phyloP scores from a whole-genome alignment of 2,329 filamentous ascomycete species.

The Purpureocillium takamizusanense region DNA sequence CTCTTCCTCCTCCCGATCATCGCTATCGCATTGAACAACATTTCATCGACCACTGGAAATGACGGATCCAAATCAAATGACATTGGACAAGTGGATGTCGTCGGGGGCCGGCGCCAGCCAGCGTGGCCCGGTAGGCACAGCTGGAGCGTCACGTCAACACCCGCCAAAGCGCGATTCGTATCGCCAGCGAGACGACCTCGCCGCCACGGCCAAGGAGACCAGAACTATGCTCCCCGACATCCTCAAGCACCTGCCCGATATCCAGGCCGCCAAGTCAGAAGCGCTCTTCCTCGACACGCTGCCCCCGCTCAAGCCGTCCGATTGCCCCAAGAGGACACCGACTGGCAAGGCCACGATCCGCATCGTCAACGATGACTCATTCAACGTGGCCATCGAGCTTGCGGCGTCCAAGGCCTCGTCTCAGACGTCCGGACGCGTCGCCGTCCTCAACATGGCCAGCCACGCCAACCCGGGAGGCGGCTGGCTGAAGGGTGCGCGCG shows the following conservation, averaged over 20 bases:
- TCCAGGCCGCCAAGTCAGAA: constrained; percentile 27
- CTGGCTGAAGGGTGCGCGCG: constrained; percentile 50
- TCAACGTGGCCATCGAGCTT: constrained; percentile 43
- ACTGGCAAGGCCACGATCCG: constrained; percentile 25
- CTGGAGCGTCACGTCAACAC: no score
- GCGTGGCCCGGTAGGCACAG: no score
- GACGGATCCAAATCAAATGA: constrained; percentile 11
- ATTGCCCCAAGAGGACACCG: constrained; percentile 31
- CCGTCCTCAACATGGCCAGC: constrained; percentile 59
- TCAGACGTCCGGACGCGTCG: constrained; percentile 29
- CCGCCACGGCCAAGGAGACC: constrained; percentile 37
- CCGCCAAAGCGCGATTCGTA: constrained; percentile 6
- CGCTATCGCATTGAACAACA: no score
- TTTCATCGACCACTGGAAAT: constrained; percentile 2
- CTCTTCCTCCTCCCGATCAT: no score
- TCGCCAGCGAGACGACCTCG: constrained; percentile 20
- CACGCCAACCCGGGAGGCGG: constrained; percentile 50
- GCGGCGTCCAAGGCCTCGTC: constrained; percentile 13
- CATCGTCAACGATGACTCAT: constrained; percentile 47
- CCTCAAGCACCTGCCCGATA: constrained; percentile 31
- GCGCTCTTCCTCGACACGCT: constrained; percentile 25
- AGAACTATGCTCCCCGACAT: constrained; percentile 35
- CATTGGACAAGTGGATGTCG: constrained; percentile 18
- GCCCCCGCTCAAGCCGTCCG: constrained; percentile 25
- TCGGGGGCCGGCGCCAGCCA: background rate